Base-by-base conservation (phyloP, 768 basidiomycete species). In the Suillus lakei region DNA sequence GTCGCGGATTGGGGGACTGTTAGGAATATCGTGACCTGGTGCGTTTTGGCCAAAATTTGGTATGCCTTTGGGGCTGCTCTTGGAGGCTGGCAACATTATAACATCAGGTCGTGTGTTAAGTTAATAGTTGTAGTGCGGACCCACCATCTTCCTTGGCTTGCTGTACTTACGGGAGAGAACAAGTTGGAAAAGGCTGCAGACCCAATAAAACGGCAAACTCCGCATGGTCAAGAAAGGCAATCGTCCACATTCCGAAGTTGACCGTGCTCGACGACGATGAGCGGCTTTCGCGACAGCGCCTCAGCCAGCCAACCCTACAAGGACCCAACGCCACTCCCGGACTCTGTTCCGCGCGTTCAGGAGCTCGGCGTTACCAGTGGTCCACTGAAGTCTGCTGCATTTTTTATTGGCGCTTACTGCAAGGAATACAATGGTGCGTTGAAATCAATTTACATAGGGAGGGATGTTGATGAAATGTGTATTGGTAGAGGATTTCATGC, bases 321-420 rank as follows among this genome's bases (percentile, higher is more conserved):
- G 53, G 89, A 92, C 62, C 85, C 86, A 0, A 85, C 90, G 4
- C 89, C 91, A 2, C 83, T 90, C 65, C 90, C 92, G 0, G 80
- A 81, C 38, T 75, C 86, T 66, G 69, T 90, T 21, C 95, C 96
- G 39, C 89, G 88, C 73, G 93, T 98, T 43, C 83, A 87, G 66
- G 98, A 99, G 79, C 79, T 99, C 53, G 97, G 96, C 48, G 85
- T 82, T 51, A 95, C 95, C 1, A 96, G 94, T 69, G 98, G 90
- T 65, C 98, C 97, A 2, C 82, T 99, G 73, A 98, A 99, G 83
- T 93, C 92, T 70, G 95, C 97, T 1, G 91, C 95, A 9, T 99
- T 98, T 87, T 98, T 98, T 82, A 89, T 99, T 76, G 98, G 95
- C 34, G 91, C 92, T 43, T 87, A 94, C 76, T 99, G 97, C 87